Evolutionary conservation across 2,329 filamentous ascomycete genomes (phyloP).

Genomic region (Trichoderma arundinaceum): DNA sequence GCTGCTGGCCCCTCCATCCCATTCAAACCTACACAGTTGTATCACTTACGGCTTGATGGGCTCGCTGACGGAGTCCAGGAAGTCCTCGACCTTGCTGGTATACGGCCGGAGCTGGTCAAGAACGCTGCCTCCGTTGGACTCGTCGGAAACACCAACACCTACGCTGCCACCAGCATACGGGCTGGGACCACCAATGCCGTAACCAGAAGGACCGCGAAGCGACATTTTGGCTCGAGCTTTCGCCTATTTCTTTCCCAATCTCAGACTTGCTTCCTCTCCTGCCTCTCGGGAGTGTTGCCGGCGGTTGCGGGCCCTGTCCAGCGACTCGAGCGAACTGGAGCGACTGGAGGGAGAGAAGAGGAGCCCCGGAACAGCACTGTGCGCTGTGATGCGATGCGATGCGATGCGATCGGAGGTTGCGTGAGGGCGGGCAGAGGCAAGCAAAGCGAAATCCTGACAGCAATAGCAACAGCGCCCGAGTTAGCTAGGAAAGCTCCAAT

Average conservation of each 20-base stretch:
- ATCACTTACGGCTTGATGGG: constrained; percentile 83
- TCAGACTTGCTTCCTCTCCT: constrained; percentile 8
- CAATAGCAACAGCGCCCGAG: constrained; percentile 13
- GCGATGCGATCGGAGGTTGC: not conserved
- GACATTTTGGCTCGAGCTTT: constrained; percentile 42
- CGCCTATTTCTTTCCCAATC: not conserved
- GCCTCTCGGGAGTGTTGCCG: constrained; percentile 1
- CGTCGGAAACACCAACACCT: constrained; percentile 50
- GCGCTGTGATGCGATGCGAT: constrained; percentile 19
- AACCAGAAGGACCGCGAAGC: constrained; percentile 72
- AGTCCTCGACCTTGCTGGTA: constrained; percentile 97
- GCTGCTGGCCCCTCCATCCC: not conserved
- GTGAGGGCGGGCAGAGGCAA: not conserved
- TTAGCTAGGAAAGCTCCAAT: not conserved
- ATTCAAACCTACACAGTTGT: too few relatives aligned
- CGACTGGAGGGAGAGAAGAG: not conserved
- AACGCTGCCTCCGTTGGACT: constrained; percentile 60
- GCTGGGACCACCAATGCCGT: constrained; percentile 75
- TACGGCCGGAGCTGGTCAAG: constrained; percentile 91
- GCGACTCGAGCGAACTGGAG: not conserved
- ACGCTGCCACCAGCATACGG: constrained; percentile 67
- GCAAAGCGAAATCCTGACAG: not conserved
- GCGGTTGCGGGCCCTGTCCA: not conserved
- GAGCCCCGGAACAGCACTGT: not conserved
- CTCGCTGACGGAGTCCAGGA: constrained; percentile 84